Evolutionary conservation across 1,284 basidiomycete genomes (phyloP), one percentile per base, ranked within the genome.

Genomic region (Phellopilus nigrolimitatus): DNA sequence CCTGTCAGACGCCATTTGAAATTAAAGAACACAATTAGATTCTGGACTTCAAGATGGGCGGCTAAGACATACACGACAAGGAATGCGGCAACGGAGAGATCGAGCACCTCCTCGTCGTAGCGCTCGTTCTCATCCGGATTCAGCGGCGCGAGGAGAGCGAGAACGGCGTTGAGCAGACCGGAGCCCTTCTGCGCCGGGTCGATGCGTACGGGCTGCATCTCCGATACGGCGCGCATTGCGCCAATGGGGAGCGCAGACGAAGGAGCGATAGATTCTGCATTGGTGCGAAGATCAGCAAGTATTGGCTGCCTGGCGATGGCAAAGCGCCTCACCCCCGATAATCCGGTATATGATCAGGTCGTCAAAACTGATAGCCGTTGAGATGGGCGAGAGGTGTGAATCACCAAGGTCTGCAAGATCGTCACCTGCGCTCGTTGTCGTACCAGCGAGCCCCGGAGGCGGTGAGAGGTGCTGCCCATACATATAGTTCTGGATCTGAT

Each of bases 401-500:
- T 95, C 88, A 6, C 82, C 75, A 19, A 84, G 69, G 17, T 48
- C 46, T 10, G 15, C n/a, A 13, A 31, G 8, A 13, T 49, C 47
- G 10, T 48, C 46, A 2, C 39, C 39, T n/a, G n/a, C n/a, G 10
- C 39, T 41, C 25, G 85, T 78, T 59, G 90, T 85, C 17, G 91
- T 89, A 3, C 74, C 73, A 13, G 74, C 65, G 38, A 84, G 67
- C 10, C 82, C 84, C 0, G 74, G 61, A 13, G 88, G 88, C 5
- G 80, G 71, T 34, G 73, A 69, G 49, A 89, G 72, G 28, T 84
- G 79, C 56, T 91, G 85, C 45, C 97, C 97, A 64, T 99, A 99
- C 75, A 99, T 94, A 70, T 99, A 99, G 2, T 84, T 82, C 57
- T 95, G 85, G 37, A 97, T 74, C 64, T 97, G 94, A 56, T 83